Conservation (phyloP, 2,329 filamentous ascomycete species). For the Eutypella sp. region DNA sequence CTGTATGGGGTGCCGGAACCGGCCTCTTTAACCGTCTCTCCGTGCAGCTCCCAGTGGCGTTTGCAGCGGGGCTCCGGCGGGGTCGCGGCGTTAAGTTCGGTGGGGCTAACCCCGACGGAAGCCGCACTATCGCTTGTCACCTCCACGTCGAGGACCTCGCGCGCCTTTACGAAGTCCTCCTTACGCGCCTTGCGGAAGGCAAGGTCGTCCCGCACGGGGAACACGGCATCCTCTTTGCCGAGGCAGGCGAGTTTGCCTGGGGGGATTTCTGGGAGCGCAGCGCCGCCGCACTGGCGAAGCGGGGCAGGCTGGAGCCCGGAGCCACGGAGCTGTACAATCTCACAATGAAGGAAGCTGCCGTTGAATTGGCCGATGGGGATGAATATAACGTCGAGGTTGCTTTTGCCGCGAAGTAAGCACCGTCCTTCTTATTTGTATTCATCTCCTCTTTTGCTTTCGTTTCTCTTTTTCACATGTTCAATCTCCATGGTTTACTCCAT, state of each 20-base stretch:
- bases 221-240: constrained; percentile 37
- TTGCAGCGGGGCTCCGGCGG: constrained; percentile 8
- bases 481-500: too few species aligned
- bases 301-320: neutral
- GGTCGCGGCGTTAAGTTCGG: constrained; percentile 30
- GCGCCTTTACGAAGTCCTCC: constrained; percentile 33
- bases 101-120: constrained; percentile 35
- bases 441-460: too few species aligned
- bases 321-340: neutral
- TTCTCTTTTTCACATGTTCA: too few species aligned
- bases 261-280: constrained; percentile 30
- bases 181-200: constrained; percentile 27
- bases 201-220: constrained; percentile 30
- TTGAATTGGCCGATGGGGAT: neutral
- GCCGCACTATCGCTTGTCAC: too few species aligned
- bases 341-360: neutral
- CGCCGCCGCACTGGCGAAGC: constrained; percentile 22
- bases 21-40: constrained; percentile 36
- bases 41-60: constrained; percentile 30
- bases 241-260: constrained; percentile 36
- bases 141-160: constrained; percentile 42
- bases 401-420: neutral
- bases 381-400: neutral
- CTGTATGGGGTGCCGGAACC: constrained; percentile 41
- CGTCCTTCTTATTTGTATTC: too few species aligned